These are phyloP conservation scores for Coemansia asiatica DNA, from an alignment of 192 early-diverging fungal species.

Conservation along the genomic window DNA sequence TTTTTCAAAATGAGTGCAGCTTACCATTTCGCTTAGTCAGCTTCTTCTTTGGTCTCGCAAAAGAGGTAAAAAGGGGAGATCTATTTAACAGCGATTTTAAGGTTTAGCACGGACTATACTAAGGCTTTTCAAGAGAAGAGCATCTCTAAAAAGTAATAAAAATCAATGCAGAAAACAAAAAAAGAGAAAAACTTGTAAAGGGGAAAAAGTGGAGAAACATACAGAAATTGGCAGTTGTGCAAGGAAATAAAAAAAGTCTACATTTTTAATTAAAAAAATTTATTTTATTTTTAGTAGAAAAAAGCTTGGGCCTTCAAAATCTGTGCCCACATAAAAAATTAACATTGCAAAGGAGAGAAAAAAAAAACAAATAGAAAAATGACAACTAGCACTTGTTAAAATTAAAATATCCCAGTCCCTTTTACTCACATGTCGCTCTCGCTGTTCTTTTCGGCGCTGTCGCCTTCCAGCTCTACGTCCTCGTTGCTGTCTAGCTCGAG, in stretches of 20 bases:
- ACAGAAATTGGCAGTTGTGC: neutral
- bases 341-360: neutral
- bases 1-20: neutral
- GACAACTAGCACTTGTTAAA: neutral
- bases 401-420: neutral
- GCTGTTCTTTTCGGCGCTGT: neutral
- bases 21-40: neutral
- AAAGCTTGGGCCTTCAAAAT: neutral
- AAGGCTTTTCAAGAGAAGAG: neutral
- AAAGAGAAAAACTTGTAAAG: neutral
- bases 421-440: neutral
- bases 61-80: no score
- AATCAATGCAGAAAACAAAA: neutral
- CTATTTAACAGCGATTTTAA: no score
- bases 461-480: neutral
- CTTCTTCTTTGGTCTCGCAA: neutral
- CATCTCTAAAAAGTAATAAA: neutral
- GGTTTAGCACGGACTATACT: no score
- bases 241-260: neutral
- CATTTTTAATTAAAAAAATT: neutral
- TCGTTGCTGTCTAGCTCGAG: constrained; percentile 4
- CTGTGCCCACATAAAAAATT: no score
- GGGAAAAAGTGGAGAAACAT: neutral
- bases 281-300: neutral
- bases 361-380: neutral